These are phyloP conservation scores for Fusarium bulbicola DNA, from an alignment of 2,329 filamentous ascomycete species.

Conservation along the genomic window DNA sequence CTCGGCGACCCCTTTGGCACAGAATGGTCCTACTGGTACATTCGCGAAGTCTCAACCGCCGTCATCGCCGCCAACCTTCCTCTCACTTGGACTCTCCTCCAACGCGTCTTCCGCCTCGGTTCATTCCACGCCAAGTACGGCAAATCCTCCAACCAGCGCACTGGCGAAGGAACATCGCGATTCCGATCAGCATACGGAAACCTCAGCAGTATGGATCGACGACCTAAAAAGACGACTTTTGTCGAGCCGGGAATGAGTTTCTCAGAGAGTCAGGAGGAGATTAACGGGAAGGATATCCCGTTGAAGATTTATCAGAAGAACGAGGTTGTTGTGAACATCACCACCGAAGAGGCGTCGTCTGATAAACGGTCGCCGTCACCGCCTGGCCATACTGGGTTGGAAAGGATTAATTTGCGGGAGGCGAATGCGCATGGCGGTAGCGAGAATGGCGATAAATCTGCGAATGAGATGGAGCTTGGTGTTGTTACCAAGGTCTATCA, in stretches of 20 bases:
- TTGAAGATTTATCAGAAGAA: conserved; percentile 52
- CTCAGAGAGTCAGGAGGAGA: conserved; percentile 50
- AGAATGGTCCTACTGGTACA: conserved; percentile 56
- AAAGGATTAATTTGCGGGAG: neutral
- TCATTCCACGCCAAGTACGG: conserved; percentile 42
- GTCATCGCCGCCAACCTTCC: conserved; percentile 56
- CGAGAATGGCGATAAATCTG: conserved; percentile 11
- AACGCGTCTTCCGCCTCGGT: conserved; percentile 47
- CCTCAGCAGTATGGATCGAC: conserved; percentile 33
- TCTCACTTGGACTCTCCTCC: conserved; percentile 54
- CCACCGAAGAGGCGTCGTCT: conserved; percentile 7
- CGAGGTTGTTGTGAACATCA: conserved; percentile 45
- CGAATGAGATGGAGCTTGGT: conserved; percentile 35
- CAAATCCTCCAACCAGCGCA: conserved; percentile 39
- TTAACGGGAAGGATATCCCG: conserved; percentile 47
- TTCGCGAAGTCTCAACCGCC: conserved; percentile 57
- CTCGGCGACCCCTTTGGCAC: conserved; percentile 51
- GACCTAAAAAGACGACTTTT: neutral
- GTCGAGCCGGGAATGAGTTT: conserved; percentile 35
- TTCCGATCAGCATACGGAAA: conserved; percentile 39
- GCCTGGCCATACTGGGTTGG: neutral
- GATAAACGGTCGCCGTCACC: conserved; percentile 9
- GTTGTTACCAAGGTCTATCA: conserved; percentile 41
- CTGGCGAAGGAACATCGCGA: conserved; percentile 33
- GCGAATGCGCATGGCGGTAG: neutral